Evolutionary conservation across 257 asterid species (phyloP), one percentile per base, ranked within the genome.

Genomic region (Echium plantagineum): DNA sequence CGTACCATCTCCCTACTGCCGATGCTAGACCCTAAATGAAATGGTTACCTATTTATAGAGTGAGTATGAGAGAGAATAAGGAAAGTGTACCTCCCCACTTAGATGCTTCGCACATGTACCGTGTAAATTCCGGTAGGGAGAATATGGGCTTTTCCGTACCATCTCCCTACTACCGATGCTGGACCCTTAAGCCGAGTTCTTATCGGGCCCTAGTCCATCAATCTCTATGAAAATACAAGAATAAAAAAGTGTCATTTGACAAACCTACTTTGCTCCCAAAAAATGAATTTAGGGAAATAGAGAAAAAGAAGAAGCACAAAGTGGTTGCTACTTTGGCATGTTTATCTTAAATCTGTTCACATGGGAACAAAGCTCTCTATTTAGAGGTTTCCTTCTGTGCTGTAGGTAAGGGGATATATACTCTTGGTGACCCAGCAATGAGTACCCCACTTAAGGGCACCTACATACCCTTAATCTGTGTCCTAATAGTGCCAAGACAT

Each of bases 401-500:
- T 69, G 57, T 66, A 66, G 64, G 79, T 72, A n/a, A n/a, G 72
- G 84, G 81, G 81, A 75, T 60, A 72, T 64, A 68, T 72, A 81
- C 73, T 66, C 21, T 61, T 63, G 26, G 20, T 67, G 56, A 66
- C 46, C 70, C 76, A 67, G n/a, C 81, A 71, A 68, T 55, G 57
- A 58, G 57, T 69, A 30, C 75, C 74, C 75, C 66, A 66, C 55
- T 51, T n/a, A 64, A 66, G 72, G 64, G 63, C 64, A 32, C 18
- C 61, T 55, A 22, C 18, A 58, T 55, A 22, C 58, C 66, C 67
- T 56, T 69, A 69, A 75, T 78, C 77, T 69, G 81, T 78, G 84
- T 78, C 84, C 22, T 70, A 76, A 75, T 71, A 75, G 49, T 78
- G 77, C 79, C 75, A 72, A 57, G 79, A 78, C 84, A 78, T 75